These are phyloP conservation scores for Starmerella gropengiesseri DNA, from an alignment of 805 yeast genomes.

Conservation along the genomic window DNA sequence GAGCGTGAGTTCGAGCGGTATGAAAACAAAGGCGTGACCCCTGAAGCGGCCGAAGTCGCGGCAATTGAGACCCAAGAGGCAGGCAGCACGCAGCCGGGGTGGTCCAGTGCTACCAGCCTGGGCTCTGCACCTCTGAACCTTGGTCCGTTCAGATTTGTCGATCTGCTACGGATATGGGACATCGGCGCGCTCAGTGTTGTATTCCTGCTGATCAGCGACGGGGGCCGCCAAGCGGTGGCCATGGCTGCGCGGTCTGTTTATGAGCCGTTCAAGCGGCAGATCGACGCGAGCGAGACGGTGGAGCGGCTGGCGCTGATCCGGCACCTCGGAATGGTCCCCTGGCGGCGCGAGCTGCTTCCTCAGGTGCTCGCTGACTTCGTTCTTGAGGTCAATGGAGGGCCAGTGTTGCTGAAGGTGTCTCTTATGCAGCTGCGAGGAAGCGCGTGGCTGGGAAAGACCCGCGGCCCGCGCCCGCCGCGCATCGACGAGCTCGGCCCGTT, in stretches of 20 bases:
- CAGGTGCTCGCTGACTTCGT: slow-evolving; percentile 1
- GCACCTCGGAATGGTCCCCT: slow-evolving; percentile 1
- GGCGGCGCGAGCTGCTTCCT: slow-evolving; percentile 1
- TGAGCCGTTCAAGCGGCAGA: neutral
- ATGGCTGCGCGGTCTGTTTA: slow-evolving; percentile 1
- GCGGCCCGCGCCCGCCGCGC: slow-evolving; percentile 4
- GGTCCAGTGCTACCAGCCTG: no score
- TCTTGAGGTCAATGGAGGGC: neutral
- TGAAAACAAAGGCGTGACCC: neutral
- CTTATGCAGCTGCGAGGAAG: slow-evolving; percentile 8
- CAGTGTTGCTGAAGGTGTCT: slow-evolving; percentile 1
- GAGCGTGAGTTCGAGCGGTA: neutral
- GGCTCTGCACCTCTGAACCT: neutral
- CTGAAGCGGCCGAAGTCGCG: neutral
- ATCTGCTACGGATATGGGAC: slow-evolving; percentile 2
- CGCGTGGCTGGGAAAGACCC: slow-evolving; percentile 5
- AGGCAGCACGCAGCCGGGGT: slow-evolving; percentile 4
- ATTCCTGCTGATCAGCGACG: slow-evolving; percentile 10
- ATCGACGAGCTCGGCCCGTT: slow-evolving; percentile 6
- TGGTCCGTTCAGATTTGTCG: slow-evolving; percentile 4
- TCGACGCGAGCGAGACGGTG: neutral
- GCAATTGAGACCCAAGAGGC: neutral
- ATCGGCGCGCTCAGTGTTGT: neutral
- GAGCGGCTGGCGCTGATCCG: slow-evolving; percentile 2
- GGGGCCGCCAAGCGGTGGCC: slow-evolving; percentile 11